Conservation (phyloP, 257 asterid species). For the Paulownia fortunei region DNA sequence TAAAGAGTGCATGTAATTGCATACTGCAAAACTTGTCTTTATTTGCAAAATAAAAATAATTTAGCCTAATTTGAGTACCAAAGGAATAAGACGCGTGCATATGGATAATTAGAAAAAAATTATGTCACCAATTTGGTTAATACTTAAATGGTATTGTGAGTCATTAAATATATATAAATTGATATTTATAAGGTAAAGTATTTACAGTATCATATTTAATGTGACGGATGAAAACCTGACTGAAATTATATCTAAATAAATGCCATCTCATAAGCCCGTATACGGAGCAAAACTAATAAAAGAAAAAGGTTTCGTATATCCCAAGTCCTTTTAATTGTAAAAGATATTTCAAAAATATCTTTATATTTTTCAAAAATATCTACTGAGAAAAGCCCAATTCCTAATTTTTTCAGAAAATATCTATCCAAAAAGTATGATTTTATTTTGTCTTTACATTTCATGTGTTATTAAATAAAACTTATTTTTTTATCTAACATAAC, state of each 20-base stretch:
- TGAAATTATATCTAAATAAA: too few relatives aligned
- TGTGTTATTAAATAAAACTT: not conserved
- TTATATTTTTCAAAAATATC: constrained; percentile 9
- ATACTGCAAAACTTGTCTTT: not conserved
- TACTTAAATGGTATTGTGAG: not conserved
- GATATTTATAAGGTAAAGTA: too few relatives aligned
- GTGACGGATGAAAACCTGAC: too few relatives aligned
- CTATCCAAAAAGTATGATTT: not conserved
- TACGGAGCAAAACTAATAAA: too few relatives aligned
- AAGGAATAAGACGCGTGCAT: not conserved
- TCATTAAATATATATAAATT: too few relatives aligned
- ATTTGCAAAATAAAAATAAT: too few relatives aligned
- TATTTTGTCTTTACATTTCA: constrained; percentile 14
- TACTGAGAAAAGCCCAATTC: constrained; percentile 7
- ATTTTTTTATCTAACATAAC: not conserved
- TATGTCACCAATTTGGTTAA: not conserved
- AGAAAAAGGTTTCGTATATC: not conserved
- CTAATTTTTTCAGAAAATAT: constrained; percentile 27
- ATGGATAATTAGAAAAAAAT: not conserved
- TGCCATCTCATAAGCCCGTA: too few relatives aligned
- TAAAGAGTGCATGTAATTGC: not conserved
- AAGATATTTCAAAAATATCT: not conserved
- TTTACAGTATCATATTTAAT: too few relatives aligned
- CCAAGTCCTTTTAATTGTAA: not conserved
- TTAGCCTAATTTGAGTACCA: not conserved